Base-by-base conservation (phyloP, 345 rosid species). In the Pelargonium nanum region DNA sequence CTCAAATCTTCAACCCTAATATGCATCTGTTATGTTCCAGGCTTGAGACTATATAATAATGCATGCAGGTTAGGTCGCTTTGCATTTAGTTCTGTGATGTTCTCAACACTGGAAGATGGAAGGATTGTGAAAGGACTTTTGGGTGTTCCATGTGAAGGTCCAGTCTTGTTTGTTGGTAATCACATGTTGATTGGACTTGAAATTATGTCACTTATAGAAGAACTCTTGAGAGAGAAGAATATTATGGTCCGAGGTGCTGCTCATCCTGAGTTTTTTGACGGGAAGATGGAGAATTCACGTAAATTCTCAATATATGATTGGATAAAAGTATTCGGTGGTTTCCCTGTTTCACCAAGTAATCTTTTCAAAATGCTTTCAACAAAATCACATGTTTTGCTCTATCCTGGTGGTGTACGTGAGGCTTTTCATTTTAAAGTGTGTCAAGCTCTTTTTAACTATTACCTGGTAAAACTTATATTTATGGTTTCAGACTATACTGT, bases 381-480 rank as follows among this genome's bases (percentile, higher is more conserved):
- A 45, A 85, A 83, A 48, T 76, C 89, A 62, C 88, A 86, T 69
- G 80, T 74, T 68, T 63, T 86, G 23, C 74, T 86, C 55, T 86
- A 84, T 69, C 95, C 97, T 4, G 95, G 97, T 63, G 95, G 97
- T 53, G 65, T 65, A 53, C 91, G 91, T 0, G 97, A 89, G 75
- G 91, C 91, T 73, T 70, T 76, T 57, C 95, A 89, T 54, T 59
- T 24, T 1, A 58, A 63, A 68, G 68, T 64, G 21, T 52, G 56
- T 26, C 34, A 26, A 26, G n/a, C n/a, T n/a, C n/a, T n/a, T n/a
- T n/a, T n/a, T n/a, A n/a, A n/a, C n/a, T n/a, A n/a, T n/a, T n/a
- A n/a, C n/a, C n/a, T n/a, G n/a, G n/a, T n/a, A n/a, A n/a, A n/a
- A n/a, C n/a, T n/a, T n/a, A n/a, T n/a, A n/a, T n/a, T n/a, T n/a